Evolutionary conservation across 148 eudicot genomes (phyloP), one percentile per base, ranked within the genome.

Genomic region (Fagopyrum tataricum): DNA sequence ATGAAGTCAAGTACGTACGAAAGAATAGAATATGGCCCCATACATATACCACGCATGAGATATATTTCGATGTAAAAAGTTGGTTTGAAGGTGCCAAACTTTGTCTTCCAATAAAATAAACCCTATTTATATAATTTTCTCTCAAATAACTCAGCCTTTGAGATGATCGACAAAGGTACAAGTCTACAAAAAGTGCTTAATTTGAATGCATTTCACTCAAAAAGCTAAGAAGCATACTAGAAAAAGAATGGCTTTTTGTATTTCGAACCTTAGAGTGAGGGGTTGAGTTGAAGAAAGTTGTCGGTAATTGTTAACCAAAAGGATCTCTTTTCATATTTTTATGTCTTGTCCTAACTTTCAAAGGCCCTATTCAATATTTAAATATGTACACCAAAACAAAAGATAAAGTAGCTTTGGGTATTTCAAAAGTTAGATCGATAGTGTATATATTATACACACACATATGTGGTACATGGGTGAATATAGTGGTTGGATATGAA

Each of bases 161-260:
- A 62, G 18, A 26, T 12, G 69, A 46, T 46, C 12, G 49, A 37
- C 43, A 26, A 59, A 24, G 14, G 66, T 59, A 59, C 66, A 24
- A 11, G 1, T n/a, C 15, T 14, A 51, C 15, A 56, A 20, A 53
- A 53, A 56, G 62, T 56, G 62, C 69, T 64, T 31, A 31, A 31
- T 64, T 64, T 64, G 44, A 64, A 64, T 64, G 43, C 43, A 64
- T 31, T 64, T 37, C 44, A 64, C 69, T 43, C 69, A 42, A 62
- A 62, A 62, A 62, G 68, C 37, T 37, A 62, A 31, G 9, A 26
- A 62, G 20, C 68, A 62, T 5, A 31, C 14, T 7, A 37, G 37
- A 56, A 15, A 64, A 31, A 17, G 14, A 26, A 24, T 59, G 13
- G 20, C 20, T 64, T 64, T 59, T 24, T 64, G 31, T 18, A 20